phyloP scores from a whole-genome alignment of 805 yeast species.

The Lachancea sp. region DNA sequence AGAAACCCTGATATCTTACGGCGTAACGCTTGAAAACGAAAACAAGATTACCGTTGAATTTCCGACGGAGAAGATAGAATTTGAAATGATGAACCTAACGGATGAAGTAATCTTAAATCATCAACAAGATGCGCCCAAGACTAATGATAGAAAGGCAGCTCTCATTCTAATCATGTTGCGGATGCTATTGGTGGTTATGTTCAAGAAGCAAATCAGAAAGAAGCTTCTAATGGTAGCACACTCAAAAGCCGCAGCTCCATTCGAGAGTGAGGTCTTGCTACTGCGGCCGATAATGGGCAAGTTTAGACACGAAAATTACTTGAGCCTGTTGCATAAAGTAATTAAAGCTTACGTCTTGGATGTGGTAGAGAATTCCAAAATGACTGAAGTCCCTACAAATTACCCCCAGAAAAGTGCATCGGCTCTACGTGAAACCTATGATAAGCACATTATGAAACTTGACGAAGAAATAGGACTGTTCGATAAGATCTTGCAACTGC shows the following conservation, averaged over 20 bases:
- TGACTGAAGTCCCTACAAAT: background rate
- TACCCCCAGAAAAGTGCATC: background rate
- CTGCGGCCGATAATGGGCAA: slow-evolving; percentile 30
- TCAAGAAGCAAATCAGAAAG: slow-evolving; percentile 33
- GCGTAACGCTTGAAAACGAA: slow-evolving; percentile 57
- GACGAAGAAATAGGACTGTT: slow-evolving; percentile 23
- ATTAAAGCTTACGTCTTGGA: slow-evolving; percentile 23
- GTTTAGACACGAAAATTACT: slow-evolving; percentile 30
- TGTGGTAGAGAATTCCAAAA: slow-evolving; percentile 14
- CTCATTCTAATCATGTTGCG: slow-evolving; percentile 30
- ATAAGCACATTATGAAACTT: slow-evolving; percentile 21
- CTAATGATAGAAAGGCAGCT: slow-evolving; percentile 35
- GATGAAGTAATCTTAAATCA: slow-evolving; percentile 32
- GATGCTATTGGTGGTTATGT: slow-evolving; percentile 34
- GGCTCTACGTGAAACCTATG: slow-evolving; percentile 4
- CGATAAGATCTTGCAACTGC: slow-evolving; percentile 17
- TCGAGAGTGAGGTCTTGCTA: slow-evolving; percentile 13
- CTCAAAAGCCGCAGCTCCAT: slow-evolving; percentile 7
- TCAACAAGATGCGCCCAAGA: slow-evolving; percentile 39
- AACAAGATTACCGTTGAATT: slow-evolving; percentile 61
- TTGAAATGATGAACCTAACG: slow-evolving; percentile 50
- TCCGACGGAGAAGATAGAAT: slow-evolving; percentile 60
- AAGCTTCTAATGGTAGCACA: slow-evolving; percentile 16
- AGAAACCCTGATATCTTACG: slow-evolving; percentile 55
- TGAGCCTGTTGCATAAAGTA: slow-evolving; percentile 23